Conservation (phyloP, 2,329 filamentous ascomycete species). For the Hirsutella minnesotensis region DNA sequence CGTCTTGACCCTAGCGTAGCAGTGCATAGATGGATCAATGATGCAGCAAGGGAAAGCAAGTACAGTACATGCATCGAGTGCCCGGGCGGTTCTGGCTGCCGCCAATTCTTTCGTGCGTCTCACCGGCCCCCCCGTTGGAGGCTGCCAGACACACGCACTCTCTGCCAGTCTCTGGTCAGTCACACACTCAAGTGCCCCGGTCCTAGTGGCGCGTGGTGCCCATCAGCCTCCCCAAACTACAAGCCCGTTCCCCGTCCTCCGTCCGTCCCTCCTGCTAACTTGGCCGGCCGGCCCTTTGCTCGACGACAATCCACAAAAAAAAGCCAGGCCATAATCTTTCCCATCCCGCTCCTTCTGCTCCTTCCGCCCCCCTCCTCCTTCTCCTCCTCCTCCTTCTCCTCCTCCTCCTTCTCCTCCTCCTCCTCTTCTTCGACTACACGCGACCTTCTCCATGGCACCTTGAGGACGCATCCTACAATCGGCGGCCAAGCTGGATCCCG, state of each 20-base stretch:
- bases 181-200: neutral
- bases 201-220: neutral
- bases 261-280: too few relatives aligned
- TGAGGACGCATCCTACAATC: constrained; percentile 10
- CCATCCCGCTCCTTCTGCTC: too few relatives aligned
- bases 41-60: too few relatives aligned
- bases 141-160: neutral
- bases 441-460: constrained; percentile 3
- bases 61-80: too few relatives aligned
- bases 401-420: neutral
- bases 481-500: constrained; percentile 10
- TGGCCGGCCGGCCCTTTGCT: too few relatives aligned
- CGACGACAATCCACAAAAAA: too few relatives aligned
- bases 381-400: neutral
- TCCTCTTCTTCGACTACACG: neutral
- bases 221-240: neutral
- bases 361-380: too few relatives aligned
- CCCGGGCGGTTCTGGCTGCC: neutral
- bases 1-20: too few relatives aligned
- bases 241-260: too few relatives aligned
- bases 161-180: too few relatives aligned
- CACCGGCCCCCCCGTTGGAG: neutral
- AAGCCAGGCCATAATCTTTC: too few relatives aligned
- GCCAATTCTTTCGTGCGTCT: neutral
- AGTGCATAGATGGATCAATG: too few relatives aligned